These are phyloP conservation scores for Setaria italica DNA, from an alignment of 202 grass and related monocot species.

Conservation along the genomic window DNA sequence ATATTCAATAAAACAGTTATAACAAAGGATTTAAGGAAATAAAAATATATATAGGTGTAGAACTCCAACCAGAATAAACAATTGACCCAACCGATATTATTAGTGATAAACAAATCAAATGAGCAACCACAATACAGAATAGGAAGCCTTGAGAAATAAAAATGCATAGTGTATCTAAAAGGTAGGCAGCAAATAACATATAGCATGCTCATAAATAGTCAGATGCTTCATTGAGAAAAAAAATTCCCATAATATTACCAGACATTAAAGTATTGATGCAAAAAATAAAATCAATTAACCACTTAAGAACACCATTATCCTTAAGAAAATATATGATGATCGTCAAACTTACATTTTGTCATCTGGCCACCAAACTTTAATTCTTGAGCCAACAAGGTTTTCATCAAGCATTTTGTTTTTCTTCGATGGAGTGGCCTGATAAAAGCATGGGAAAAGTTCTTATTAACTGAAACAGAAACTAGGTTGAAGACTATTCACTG, in stretches of 20 bases:
- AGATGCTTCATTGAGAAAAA: not conserved
- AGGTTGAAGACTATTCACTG: not conserved
- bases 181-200: not conserved
- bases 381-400: conserved; percentile 67
- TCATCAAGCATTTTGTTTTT: conserved; percentile 52
- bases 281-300: conserved; percentile 12
- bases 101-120: not conserved
- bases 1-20: too few relatives aligned
- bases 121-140: not conserved
- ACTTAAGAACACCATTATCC: conserved; percentile 30
- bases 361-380: conserved; percentile 88
- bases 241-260: not conserved
- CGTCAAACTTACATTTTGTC: conserved; percentile 67
- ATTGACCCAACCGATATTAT: conserved; percentile 17
- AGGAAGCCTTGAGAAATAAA: not conserved
- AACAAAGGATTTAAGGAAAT: conserved; percentile 8
- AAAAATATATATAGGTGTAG: too few relatives aligned
- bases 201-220: not conserved
- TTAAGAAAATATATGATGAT: conserved; percentile 29
- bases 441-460: conserved; percentile 22
- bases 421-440: conserved; percentile 47
- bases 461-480: conserved; percentile 32
- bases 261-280: not conserved
- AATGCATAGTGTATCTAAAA: not conserved
- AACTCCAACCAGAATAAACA: conserved; percentile 1